Evolutionary conservation across 176 grass and related monocot genomes (phyloP), one percentile per base, ranked within the genome.

Genomic region (Eleusine coracana): DNA sequence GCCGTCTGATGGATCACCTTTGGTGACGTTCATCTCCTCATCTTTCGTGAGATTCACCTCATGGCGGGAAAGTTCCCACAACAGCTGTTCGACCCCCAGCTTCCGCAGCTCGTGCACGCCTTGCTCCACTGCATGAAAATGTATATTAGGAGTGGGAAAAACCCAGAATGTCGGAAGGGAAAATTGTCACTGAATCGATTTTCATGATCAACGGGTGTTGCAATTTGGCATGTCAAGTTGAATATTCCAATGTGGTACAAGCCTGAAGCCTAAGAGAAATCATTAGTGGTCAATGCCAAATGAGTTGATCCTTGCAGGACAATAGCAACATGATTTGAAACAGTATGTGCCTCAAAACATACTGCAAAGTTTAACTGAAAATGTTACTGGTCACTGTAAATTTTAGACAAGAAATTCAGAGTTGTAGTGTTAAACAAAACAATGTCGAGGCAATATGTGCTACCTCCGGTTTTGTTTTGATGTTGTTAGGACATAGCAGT

Each of bases 61-160:
- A 1, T 70, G 86, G 40, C 89, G 87, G 40, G 87, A 96, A 60
- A 90, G 78, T 75, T 93, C 96, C 96, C 96, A 96, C 18, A 98
- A 28, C 34, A 90, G 83, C 15, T 92, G 89, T 73, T 96, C 96
- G 44, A 99, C 90, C 51, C 96, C 82, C 60, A 96, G 64, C 60
- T 93, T 93, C 69, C 87, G 81, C 73, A 99, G 80, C 54, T 99
- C 96, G 79, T 88, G 84, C 66, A 96, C 15, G n/a, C 90, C 96
- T 79, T 86, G 84, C 54, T 94, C 91, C 2, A 92, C 91, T 99
- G 80, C 23, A 41, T 59, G 29, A 74, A 79, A 71, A 74, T 50
- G 69, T 51, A 27, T 41, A 21, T 79, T 64, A 84, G 29, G 20
- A 74, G 14, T 28, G 46, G 36, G 68, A 2, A 72, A 58, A 65